Conservation (phyloP, 1,284 basidiomycete genomes). For the Cystobasidium pallidum region DNA sequence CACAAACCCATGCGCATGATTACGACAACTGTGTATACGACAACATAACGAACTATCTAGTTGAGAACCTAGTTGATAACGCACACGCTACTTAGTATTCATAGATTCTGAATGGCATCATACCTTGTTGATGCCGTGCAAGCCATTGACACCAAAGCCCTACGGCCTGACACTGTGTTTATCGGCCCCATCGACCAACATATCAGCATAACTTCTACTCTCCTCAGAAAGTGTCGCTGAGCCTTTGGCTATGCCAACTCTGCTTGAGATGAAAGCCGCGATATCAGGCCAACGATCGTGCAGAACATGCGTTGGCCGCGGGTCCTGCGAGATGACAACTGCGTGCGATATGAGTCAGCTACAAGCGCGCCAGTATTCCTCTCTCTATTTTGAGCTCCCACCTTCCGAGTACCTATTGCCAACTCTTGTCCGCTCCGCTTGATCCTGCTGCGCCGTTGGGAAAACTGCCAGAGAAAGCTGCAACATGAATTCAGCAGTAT, state of each 20-base stretch:
- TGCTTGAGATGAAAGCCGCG: not conserved
- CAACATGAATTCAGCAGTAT: too few relatives aligned
- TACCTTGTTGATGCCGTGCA: not conserved
- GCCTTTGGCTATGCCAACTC: not conserved
- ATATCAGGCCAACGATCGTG: conserved; percentile 22
- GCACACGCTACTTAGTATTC: not conserved
- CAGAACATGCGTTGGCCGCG: conserved; percentile 40
- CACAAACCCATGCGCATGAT: not conserved
- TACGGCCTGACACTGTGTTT: not conserved
- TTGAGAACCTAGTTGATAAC: not conserved
- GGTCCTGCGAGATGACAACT: conserved; percentile 39
- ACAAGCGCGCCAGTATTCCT: not conserved
- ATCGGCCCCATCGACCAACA: not conserved
- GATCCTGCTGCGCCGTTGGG: conserved; percentile 24
- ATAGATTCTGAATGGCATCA: not conserved
- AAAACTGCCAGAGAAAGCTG: conserved; percentile 36
- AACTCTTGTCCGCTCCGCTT: conserved; percentile 1
- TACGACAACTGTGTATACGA: conserved; percentile 24
- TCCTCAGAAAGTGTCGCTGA: not conserved
- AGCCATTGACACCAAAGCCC: not conserved
- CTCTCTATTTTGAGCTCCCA: not conserved
- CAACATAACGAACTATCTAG: conserved; percentile 8
- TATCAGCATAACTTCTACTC: not conserved
- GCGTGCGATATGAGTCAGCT: conserved; percentile 4
- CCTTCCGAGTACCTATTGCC: conserved; percentile 29